Percentiles rank a stretch among this genome's conserved stretches.
These are phyloP conservation scores for Alternaria postmessia DNA, from an alignment of 2,329 filamentous ascomycete genomes.

Conservation along the genomic window DNA sequence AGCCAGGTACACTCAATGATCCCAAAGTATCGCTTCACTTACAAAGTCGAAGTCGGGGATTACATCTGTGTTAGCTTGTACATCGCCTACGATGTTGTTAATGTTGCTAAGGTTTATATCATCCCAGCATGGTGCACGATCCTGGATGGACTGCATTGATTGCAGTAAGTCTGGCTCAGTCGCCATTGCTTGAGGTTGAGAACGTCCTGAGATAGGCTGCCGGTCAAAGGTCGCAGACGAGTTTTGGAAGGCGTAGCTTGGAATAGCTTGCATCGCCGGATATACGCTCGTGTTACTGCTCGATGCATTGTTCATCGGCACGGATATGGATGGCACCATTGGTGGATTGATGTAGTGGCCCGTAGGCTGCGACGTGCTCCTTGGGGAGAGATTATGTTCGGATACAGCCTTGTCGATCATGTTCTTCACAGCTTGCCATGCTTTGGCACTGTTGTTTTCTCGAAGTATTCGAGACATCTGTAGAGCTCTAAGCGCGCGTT, in stretches of 20 bases:
- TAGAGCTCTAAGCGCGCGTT: constrained; percentile 46
- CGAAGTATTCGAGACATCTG: constrained; percentile 43
- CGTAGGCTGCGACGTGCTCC: constrained; percentile 25
- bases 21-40: constrained; percentile 15
- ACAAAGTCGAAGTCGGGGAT: constrained; percentile 51
- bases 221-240: constrained; percentile 15
- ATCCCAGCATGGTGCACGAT: constrained; percentile 38
- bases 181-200: constrained; percentile 14
- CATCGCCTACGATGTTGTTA: constrained; percentile 43
- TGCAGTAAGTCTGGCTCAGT: constrained; percentile 16
- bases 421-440: constrained; percentile 48
- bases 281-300: constrained; percentile 26
- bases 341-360: constrained; percentile 26
- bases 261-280: constrained; percentile 23
- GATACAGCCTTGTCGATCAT: constrained; percentile 50
- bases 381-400: constrained; percentile 32
- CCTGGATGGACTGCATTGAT: constrained; percentile 22
- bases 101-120: constrained; percentile 47
- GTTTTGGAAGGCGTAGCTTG: constrained; percentile 24
- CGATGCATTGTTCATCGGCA: constrained; percentile 17
- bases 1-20: constrained; percentile 6
- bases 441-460: constrained; percentile 46
- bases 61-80: constrained; percentile 33
- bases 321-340: constrained; percentile 6
- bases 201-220: constrained; percentile 6